Base-by-base conservation (phyloP, 352 stramenopile species). In the Phytophthora sojae region DNA sequence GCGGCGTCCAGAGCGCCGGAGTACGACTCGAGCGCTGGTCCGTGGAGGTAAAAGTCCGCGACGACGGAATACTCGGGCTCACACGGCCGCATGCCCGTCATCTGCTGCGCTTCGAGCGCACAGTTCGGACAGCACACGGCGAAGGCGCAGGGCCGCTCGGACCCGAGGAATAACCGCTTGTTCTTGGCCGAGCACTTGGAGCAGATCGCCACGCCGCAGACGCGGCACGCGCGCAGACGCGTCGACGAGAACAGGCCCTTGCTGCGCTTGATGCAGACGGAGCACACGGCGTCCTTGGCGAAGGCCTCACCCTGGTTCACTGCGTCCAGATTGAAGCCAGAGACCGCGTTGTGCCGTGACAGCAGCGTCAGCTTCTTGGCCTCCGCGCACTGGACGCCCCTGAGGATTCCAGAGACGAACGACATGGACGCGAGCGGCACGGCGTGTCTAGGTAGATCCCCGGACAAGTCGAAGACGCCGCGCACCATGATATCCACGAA, bases 341-440 rank as follows among this genome's bases (percentile, higher is more conserved):
- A 75, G 5, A 72, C 47, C 1, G 69, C 29, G 29, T 79, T 67
- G 56, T 66, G 45, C 61, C 70, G 62, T 12, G 80, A 61, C 12
- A 90, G 49, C 19, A 86, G 64, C 51, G 80, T 90, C 17, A 89
- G 62, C 55, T 85, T 88, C 73, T 89, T 89, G 56, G 82, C 82
- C 42, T 88, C 75, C 0, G 82, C 79, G 23, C 77, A 87, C 2
- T 64, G 57, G 8, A 88, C 81, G 3, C 71, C 79, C 39, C 73
- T 70, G 17, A 84, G 66, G 7, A 85, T 52, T 0, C 63, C 71
- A 1, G 54, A 67, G 58, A 88, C 74, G 50, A 86, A 85, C 39
- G 76, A 75, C 25, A 73, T 67, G 3, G 75, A 81, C 42, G 66
- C 69, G 25, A 76, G 53, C n/a, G 79, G 64, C 8, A 70, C 65